phyloP scores from a whole-genome alignment of 805 yeast species.

The Myxozyma vanderwaltii region DNA sequence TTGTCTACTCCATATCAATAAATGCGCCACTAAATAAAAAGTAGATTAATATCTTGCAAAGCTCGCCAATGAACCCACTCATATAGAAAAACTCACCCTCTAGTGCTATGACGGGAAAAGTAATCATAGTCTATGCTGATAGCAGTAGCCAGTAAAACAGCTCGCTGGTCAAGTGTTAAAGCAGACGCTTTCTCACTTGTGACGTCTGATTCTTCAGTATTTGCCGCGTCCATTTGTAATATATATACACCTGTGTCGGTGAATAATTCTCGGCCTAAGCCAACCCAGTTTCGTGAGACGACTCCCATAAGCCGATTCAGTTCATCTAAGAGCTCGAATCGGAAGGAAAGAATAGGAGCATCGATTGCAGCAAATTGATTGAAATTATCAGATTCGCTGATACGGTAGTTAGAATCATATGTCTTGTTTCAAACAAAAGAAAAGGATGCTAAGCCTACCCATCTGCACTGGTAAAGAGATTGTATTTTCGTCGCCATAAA shows the following conservation, averaged over 20 bases:
- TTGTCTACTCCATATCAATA: conserved; percentile 1
- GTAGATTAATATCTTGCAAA: neutral
- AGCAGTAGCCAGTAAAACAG: conserved; percentile 82
- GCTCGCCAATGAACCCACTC: too few relatives aligned
- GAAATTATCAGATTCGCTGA: conserved; percentile 40
- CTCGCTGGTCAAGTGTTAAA: conserved; percentile 77
- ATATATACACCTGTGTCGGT: conserved; percentile 95
- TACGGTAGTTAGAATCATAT: neutral
- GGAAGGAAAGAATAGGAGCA: conserved; percentile 82
- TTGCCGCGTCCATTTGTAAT: conserved; percentile 70
- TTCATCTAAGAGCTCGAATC: conserved; percentile 73
- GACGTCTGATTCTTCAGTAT: conserved; percentile 51
- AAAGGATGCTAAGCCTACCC: neutral
- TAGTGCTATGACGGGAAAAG: conserved; percentile 63
- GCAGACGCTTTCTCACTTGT: conserved; percentile 38
- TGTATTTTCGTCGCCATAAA: conserved; percentile 86
- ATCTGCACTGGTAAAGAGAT: conserved; percentile 55
- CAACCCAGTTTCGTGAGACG: conserved; percentile 94
- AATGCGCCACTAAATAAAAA: conserved; percentile 9
- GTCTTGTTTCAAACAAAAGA: neutral
- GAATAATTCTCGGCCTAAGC: conserved; percentile 86
- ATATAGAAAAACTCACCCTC: conserved; percentile 11
- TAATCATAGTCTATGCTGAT: conserved; percentile 94
- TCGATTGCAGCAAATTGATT: conserved; percentile 86
- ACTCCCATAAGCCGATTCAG: conserved; percentile 63